Conservation (phyloP, 805 yeast genomes). For the Yamadazyma kitorensis region DNA sequence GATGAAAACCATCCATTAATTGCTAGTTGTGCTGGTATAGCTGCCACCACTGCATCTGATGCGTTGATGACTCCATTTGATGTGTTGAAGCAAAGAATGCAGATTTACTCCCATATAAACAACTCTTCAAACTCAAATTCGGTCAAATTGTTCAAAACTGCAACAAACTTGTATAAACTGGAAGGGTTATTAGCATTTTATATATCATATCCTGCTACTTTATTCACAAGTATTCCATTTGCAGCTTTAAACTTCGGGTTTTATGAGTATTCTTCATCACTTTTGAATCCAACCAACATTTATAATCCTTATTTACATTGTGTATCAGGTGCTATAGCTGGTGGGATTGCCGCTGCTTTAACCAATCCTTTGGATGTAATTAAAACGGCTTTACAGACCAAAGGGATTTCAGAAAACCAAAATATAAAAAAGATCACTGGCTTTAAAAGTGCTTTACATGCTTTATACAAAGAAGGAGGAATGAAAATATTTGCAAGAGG, state of each 20-base stretch:
- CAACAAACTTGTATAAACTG: slow-evolving; percentile 47
- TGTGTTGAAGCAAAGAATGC: slow-evolving; percentile 94
- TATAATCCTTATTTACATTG: slow-evolving; percentile 93
- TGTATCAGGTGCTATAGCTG: slow-evolving; percentile 89
- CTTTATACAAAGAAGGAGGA: slow-evolving; percentile 61
- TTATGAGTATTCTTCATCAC: slow-evolving; percentile 77
- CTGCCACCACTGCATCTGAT: slow-evolving; percentile 90
- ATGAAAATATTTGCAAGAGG: slow-evolving; percentile 75
- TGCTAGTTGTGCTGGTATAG: slow-evolving; percentile 85
- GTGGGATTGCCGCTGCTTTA: slow-evolving; percentile 91
- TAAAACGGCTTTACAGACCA: slow-evolving; percentile 86
- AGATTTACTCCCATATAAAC: slow-evolving; percentile 29
- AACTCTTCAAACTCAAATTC: slow-evolving; percentile 16
- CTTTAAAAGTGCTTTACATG: slow-evolving; percentile 65
- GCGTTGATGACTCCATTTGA: slow-evolving; percentile 98
- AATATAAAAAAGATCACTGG: slow-evolving; percentile 58
- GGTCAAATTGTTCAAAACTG: slow-evolving; percentile 31
- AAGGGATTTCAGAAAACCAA: slow-evolving; percentile 52
- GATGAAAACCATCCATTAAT: slow-evolving; percentile 74
- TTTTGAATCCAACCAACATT: slow-evolving; percentile 70
- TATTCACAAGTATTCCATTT: slow-evolving; percentile 89
- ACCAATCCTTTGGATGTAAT: slow-evolving; percentile 95
- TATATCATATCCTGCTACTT: slow-evolving; percentile 90
- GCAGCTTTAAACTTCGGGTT: slow-evolving; percentile 92
- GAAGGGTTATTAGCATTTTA: slow-evolving; percentile 84